Evolutionary conservation across 2,329 filamentous ascomycete species (phyloP).

Genomic region (Trichophyton equinum): DNA sequence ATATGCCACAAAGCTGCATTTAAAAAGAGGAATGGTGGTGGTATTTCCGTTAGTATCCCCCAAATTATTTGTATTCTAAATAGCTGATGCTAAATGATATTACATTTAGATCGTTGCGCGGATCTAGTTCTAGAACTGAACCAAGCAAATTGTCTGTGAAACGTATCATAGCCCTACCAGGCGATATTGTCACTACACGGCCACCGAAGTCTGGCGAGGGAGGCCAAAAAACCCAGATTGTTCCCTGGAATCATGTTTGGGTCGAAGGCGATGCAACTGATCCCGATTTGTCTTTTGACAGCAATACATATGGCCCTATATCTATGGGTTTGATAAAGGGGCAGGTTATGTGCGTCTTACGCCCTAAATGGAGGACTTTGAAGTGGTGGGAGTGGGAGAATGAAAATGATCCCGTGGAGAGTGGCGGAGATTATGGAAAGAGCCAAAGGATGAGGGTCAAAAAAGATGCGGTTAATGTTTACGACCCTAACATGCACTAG

Average conservation of each 20-base stretch:
- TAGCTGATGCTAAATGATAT: not conserved
- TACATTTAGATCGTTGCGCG: constrained; percentile 1
- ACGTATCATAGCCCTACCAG: constrained; percentile 66
- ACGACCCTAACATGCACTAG: constrained; percentile 22
- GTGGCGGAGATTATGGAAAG: constrained; percentile 13
- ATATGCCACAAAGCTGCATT: constrained; percentile 34
- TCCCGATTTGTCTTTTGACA: constrained; percentile 60
- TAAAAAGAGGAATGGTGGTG: constrained; percentile 63
- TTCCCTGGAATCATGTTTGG: constrained; percentile 84
- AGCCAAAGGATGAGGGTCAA: constrained; percentile 25
- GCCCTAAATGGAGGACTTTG: constrained; percentile 39
- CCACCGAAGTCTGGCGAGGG: constrained; percentile 41
- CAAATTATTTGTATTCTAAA: not conserved
- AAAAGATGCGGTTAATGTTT: constrained; percentile 26
- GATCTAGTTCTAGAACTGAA: constrained; percentile 54
- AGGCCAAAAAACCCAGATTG: constrained; percentile 33
- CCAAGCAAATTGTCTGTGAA: constrained; percentile 65
- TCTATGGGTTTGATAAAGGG: constrained; percentile 64
- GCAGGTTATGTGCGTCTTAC: constrained; percentile 58
- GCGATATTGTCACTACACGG: constrained; percentile 60
- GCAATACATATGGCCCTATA: constrained; percentile 80
- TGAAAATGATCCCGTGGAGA: constrained; percentile 11
- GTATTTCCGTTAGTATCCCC: constrained; percentile 38
- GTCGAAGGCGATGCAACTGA: constrained; percentile 73
- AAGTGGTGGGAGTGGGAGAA: constrained; percentile 29